A percentile compares a stretch with the other conserved stretches of the same genome.
Evolutionary conservation across 2,329 filamentous ascomycete species (phyloP).

Genomic region (Aureobasidium sp.): DNA sequence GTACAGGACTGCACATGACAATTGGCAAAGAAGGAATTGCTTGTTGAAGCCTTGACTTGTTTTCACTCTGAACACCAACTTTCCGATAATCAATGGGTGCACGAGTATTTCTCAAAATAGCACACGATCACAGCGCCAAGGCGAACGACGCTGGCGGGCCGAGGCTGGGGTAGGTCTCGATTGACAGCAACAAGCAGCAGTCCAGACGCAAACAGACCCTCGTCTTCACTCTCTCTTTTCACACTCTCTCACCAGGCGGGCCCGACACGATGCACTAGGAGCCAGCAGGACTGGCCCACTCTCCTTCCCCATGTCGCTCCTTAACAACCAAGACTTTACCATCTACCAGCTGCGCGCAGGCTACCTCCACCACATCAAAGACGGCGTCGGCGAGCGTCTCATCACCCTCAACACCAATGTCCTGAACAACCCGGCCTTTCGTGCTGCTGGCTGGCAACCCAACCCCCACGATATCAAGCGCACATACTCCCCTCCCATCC

Average conservation of each 20-base stretch:
- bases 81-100: background rate
- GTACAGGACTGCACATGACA: background rate
- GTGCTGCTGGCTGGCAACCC: constrained; percentile 71
- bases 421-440: constrained; percentile 73
- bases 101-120: background rate
- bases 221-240: background rate
- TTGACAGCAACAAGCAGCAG: constrained; percentile 7
- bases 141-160: background rate
- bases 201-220: background rate
- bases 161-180: constrained; percentile 3
- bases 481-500: constrained; percentile 79
- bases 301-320: constrained; percentile 28
- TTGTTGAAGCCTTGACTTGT: constrained; percentile 50
- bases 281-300: constrained; percentile 18
- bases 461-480: constrained; percentile 71
- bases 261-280: constrained; percentile 1
- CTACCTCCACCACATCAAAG: constrained; percentile 72
- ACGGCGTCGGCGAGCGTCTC: constrained; percentile 77
- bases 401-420: constrained; percentile 75
- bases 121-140: background rate
- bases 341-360: constrained; percentile 75
- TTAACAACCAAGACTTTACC: constrained; percentile 51
- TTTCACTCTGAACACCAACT: constrained; percentile 72
- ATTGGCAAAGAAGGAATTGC: background rate
- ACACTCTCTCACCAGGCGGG: too few species aligned